Conservation (phyloP, 2,329 filamentous ascomycete genomes). For the Claviceps sp. region DNA sequence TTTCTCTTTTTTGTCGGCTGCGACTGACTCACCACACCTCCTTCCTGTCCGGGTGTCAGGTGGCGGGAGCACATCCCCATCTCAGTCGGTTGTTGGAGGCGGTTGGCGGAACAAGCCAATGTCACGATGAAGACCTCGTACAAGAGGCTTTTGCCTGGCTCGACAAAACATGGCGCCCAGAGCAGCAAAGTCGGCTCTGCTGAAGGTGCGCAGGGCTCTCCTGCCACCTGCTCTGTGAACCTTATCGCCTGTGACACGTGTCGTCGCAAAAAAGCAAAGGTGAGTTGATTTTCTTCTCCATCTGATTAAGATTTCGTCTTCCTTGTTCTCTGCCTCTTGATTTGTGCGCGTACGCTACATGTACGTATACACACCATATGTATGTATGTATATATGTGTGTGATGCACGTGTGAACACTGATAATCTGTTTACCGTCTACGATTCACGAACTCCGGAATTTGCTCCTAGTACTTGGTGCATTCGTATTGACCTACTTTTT, state of each 20-base stretch:
- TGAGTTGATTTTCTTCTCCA: not conserved
- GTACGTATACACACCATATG: no score
- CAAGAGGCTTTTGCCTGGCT: constrained; percentile 1
- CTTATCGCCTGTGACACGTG: constrained; percentile 3
- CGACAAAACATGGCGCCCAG: not conserved
- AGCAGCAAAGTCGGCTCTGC: not conserved
- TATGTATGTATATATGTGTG: no score
- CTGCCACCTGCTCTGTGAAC: constrained; percentile 1
- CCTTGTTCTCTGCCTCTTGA: not conserved
- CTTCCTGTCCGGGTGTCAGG: not conserved
- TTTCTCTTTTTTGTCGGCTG: not conserved
- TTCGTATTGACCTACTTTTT: not conserved
- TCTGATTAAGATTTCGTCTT: not conserved
- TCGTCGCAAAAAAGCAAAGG: constrained; percentile 2
- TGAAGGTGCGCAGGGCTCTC: not conserved
- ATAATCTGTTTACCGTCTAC: no score
- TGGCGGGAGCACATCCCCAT: not conserved
- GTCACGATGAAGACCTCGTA: constrained; percentile 1
- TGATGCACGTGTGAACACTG: no score
- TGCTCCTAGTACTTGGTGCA: not conserved
- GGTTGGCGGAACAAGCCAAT: not conserved
- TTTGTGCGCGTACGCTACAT: no score
- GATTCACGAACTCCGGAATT: not conserved
- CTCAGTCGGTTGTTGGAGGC: not conserved
- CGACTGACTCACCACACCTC: not conserved